Evolutionary conservation across 345 rosid species (phyloP).

Genomic region (Lumnitzera racemosa): DNA sequence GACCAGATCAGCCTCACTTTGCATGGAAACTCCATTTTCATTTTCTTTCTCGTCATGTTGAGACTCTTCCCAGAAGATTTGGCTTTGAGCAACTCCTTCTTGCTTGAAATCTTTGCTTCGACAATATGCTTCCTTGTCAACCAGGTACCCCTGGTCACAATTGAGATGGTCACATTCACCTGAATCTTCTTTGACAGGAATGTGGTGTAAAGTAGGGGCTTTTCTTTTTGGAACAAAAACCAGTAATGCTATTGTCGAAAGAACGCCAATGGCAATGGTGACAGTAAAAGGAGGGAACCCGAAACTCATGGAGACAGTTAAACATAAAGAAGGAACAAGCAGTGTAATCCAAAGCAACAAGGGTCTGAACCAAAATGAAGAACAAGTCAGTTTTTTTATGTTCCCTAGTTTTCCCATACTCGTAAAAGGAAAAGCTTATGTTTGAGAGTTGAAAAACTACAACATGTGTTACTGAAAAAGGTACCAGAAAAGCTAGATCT

Average conservation of each 20-base stretch:
- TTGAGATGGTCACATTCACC: too few relatives aligned
- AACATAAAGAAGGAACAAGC: conserved; percentile 2
- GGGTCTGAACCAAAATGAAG: not conserved
- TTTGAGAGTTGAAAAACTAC: not conserved
- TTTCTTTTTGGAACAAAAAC: not conserved
- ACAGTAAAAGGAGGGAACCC: conserved; percentile 1
- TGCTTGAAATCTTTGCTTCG: too few relatives aligned
- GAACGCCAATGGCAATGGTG: not conserved
- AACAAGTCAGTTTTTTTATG: not conserved
- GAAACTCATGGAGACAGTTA: not conserved
- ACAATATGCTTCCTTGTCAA: too few relatives aligned
- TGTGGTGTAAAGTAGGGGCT: too few relatives aligned
- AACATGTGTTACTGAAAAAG: too few relatives aligned
- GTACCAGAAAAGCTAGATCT: too few relatives aligned
- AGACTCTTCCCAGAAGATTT: not conserved
- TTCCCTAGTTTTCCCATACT: conserved; percentile 3
- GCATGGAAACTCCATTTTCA: not conserved
- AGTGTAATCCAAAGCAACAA: not conserved
- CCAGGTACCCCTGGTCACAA: too few relatives aligned
- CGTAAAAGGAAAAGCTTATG: not conserved
- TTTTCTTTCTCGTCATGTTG: not conserved
- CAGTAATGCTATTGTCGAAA: not conserved
- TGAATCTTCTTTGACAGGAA: too few relatives aligned
- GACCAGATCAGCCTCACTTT: not conserved
- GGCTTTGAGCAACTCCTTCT: too few relatives aligned